These are phyloP conservation scores for Plasmodium coatneyi DNA, from an alignment of 169 alveolate species.

Conservation along the genomic window DNA sequence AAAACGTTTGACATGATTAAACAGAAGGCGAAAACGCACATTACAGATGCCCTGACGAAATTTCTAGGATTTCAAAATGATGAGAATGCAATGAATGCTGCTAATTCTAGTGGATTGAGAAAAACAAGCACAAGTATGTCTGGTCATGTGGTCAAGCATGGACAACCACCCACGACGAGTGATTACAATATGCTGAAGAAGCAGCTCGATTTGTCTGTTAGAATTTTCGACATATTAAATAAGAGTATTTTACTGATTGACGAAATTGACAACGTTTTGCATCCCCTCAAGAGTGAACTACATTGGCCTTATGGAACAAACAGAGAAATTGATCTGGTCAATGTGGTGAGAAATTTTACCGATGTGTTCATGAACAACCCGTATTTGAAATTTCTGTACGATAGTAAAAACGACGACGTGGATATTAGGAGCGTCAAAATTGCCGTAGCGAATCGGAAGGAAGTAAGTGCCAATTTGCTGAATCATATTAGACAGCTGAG, in stretches of 20 bases:
- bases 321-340: slow-evolving; percentile 74
- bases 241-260: slow-evolving; percentile 90
- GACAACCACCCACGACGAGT: background rate
- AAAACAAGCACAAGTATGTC: background rate
- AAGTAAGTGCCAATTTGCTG: slow-evolving; percentile 7
- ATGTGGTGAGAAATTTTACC: slow-evolving; percentile 61
- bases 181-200: slow-evolving; percentile 75
- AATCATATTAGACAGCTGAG: slow-evolving; percentile 28
- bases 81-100: background rate
- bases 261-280: slow-evolving; percentile 92
- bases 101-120: background rate
- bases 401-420: slow-evolving; percentile 56
- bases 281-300: slow-evolving; percentile 93
- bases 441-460: background rate
- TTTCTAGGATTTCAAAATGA: slow-evolving; percentile 83
- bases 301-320: slow-evolving; percentile 95
- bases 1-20: slow-evolving; percentile 74
- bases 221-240: slow-evolving; percentile 83
- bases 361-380: slow-evolving; percentile 75
- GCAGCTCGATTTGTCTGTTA: slow-evolving; percentile 81
- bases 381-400: slow-evolving; percentile 69
- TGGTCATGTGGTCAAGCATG: background rate
- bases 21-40: slow-evolving; percentile 77
- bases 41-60: slow-evolving; percentile 80
- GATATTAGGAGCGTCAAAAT: slow-evolving; percentile 66